phyloP scores from a whole-genome alignment of 2,329 filamentous ascomycete genomes.

The Pseudogymnoascus verrucosus region DNA sequence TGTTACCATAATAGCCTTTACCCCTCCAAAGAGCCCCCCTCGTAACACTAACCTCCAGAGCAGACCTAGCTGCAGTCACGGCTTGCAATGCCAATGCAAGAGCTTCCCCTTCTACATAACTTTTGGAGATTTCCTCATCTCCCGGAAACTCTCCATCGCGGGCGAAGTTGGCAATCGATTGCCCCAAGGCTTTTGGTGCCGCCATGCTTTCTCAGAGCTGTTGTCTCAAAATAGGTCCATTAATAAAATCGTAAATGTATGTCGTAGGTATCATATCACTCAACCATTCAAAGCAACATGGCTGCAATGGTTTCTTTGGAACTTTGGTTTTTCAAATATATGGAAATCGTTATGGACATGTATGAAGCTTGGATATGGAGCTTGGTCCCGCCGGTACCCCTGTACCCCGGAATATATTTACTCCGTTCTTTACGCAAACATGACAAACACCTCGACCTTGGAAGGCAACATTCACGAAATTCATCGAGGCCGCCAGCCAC shows the following conservation, averaged over 20 bases:
- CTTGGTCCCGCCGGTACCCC: not conserved
- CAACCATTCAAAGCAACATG: not conserved
- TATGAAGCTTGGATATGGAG: constrained; percentile 4
- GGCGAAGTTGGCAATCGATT: constrained; percentile 58
- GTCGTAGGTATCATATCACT: not conserved
- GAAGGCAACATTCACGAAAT: constrained; percentile 5
- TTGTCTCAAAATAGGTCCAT: not conserved
- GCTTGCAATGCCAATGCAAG: constrained; percentile 36
- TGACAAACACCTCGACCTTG: not conserved
- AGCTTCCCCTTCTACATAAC: constrained; percentile 21
- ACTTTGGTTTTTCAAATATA: not conserved
- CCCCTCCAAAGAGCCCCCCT: not conserved
- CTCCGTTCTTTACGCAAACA: not conserved
- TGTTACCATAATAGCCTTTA: not conserved
- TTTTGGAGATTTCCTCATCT: constrained; percentile 33
- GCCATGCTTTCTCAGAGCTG: constrained; percentile 4
- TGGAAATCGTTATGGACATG: constrained; percentile 7
- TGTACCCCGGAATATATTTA: constrained; percentile 3
- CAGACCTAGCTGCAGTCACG: constrained; percentile 35
- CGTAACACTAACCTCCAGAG: constrained; percentile 28
- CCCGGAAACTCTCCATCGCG: constrained; percentile 39
- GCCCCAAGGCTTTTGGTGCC: constrained; percentile 38
- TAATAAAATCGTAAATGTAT: not conserved
- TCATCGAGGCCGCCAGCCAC: not conserved
- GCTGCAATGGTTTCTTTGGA: constrained; percentile 30